These are phyloP conservation scores for Suillus luteus DNA, from an alignment of 768 basidiomycete species.

Conservation along the genomic window DNA sequence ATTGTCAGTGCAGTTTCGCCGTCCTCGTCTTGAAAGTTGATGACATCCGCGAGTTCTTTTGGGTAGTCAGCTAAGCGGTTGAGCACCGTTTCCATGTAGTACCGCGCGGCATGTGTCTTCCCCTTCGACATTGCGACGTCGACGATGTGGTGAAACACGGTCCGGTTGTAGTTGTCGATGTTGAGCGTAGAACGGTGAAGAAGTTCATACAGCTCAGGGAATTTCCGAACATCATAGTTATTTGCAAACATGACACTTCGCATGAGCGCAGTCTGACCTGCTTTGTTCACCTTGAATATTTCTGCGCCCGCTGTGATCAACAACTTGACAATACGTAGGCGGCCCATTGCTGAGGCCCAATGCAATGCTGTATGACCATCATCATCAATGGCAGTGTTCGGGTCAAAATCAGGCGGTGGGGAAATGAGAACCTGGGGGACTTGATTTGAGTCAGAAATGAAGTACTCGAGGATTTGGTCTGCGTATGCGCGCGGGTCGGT, in stretches of 20 bases:
- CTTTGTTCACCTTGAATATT: conserved; percentile 94
- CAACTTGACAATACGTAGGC: conserved; percentile 92
- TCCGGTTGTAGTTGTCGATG: conserved; percentile 96
- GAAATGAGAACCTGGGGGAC: conserved; percentile 84
- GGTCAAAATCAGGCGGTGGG: conserved; percentile 90
- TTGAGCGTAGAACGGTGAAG: conserved; percentile 98
- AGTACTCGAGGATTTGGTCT: conserved; percentile 97
- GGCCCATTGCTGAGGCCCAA: conserved; percentile 99
- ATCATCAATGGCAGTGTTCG: conserved; percentile 96
- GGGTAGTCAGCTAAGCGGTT: conserved; percentile 88
- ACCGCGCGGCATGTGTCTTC: conserved; percentile 95
- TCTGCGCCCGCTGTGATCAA: conserved; percentile 93
- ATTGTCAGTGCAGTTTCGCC: conserved; percentile 97
- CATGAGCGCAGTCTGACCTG: conserved; percentile 97
- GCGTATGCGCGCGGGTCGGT: conserved; percentile 75
- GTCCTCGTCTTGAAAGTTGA: conserved; percentile 99
- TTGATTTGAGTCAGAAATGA: conserved; percentile 94
- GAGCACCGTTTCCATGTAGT: conserved; percentile 98
- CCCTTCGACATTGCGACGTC: conserved; percentile 97
- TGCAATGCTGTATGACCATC: conserved; percentile 97
- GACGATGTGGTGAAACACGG: conserved; percentile 97
- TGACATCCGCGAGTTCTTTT: conserved; percentile 93
- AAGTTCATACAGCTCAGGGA: conserved; percentile 95
- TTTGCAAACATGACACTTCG: conserved; percentile 99
- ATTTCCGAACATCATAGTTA: conserved; percentile 99